These are phyloP conservation scores for Arthroderma uncinatum DNA, from an alignment of 2,329 filamentous ascomycete genomes.

Conservation along the genomic window DNA sequence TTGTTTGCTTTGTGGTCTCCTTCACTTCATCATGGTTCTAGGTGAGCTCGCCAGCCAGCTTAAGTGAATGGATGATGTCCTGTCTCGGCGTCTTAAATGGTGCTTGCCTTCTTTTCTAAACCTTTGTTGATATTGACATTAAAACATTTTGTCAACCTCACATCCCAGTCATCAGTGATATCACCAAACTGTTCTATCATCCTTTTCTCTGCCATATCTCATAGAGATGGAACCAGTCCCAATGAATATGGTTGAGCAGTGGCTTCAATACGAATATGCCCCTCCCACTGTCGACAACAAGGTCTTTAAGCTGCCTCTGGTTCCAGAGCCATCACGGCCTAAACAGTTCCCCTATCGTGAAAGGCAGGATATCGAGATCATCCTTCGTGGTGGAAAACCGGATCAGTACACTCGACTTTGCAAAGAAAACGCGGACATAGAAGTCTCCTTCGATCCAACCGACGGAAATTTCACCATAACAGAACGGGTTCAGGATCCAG, in stretches of 20 bases:
- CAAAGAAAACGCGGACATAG: conserved; percentile 3
- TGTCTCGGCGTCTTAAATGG: not conserved
- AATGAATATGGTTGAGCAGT: not conserved
- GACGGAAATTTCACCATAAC: not conserved
- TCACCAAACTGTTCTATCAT: not conserved
- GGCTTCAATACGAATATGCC: conserved; percentile 3
- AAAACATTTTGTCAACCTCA: not conserved
- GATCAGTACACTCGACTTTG: not conserved
- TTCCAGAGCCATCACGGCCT: not conserved
- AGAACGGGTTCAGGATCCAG: not conserved
- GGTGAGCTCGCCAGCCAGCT: not conserved
- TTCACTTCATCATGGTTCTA: not conserved
- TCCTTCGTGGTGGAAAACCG: not conserved
- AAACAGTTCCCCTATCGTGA: not conserved
- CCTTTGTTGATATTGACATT: not conserved
- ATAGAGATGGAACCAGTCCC: not conserved
- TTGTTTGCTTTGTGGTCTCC: too few species aligned
- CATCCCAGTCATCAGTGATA: not conserved
- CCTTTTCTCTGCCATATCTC: not conserved
- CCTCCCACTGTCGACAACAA: not conserved
- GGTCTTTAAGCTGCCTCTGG: conserved; percentile 3
- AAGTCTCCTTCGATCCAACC: conserved; percentile 3
- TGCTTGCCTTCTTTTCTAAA: not conserved
- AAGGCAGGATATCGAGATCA: conserved; percentile 1
- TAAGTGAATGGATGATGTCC: not conserved